Percentiles rank a stretch among this genome's conserved stretches.
Conservation (phyloP, 2,329 filamentous ascomycete genomes). For the Ophiostoma australiae region DNA sequence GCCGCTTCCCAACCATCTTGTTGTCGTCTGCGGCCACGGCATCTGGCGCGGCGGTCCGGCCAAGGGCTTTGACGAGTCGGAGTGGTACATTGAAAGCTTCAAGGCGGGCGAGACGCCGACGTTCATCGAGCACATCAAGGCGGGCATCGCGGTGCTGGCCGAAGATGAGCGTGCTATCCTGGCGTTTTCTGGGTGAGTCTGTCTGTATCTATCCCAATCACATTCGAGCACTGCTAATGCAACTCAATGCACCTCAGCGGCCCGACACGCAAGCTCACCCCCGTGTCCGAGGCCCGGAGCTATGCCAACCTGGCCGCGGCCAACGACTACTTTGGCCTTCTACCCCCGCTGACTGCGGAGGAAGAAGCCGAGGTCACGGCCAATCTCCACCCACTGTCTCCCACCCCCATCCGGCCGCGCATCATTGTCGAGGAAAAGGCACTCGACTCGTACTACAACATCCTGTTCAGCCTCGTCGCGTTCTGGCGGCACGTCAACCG, state of each 20-base stretch:
- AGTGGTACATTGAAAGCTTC: conserved; percentile 72
- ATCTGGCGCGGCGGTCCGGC: conserved; percentile 62
- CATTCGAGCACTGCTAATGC: not conserved
- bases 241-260: conserved; percentile 37
- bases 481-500: conserved; percentile 42
- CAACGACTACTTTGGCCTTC: conserved; percentile 44
- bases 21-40: conserved; percentile 80
- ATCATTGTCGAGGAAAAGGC: conserved; percentile 64
- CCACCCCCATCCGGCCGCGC: conserved; percentile 27
- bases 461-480: conserved; percentile 64
- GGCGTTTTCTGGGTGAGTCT: conserved; percentile 59
- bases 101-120: conserved; percentile 73
- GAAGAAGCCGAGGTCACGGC: not conserved
- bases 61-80: conserved; percentile 49
- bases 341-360: conserved; percentile 26
- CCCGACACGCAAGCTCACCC: conserved; percentile 55
- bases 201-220: not conserved
- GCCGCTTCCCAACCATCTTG: conserved; percentile 46
- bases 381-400: conserved; percentile 32
- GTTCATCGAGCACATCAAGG: conserved; percentile 69
- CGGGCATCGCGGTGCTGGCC: conserved; percentile 53
- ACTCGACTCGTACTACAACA: conserved; percentile 80
- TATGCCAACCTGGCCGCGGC: conserved; percentile 52
- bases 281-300: conserved; percentile 56
- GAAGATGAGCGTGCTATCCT: conserved; percentile 49